Base-by-base conservation (phyloP, 2,329 filamentous ascomycete species). In the Periconia sp. region DNA sequence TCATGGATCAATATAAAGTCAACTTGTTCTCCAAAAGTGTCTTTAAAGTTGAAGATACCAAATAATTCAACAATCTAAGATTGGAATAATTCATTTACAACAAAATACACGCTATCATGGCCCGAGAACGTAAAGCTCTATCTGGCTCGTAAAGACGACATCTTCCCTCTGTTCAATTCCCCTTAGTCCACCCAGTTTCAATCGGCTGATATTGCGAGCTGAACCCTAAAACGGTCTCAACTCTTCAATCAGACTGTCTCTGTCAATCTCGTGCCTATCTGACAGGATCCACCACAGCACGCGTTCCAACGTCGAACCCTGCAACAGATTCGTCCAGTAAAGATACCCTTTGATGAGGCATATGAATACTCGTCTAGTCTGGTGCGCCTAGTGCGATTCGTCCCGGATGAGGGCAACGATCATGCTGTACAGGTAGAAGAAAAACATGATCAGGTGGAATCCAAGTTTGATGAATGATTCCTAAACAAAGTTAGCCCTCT, bases 381-480 rank as follows among this genome's bases (percentile, higher is more conserved):
- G 21, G 23, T 28, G 19, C 50, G 41, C 64, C 68, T 59, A 95
- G 74, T 91, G 83, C 48, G 88, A 84, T 77, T 99, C 94, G 73
- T 97, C 94, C 68, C 88, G 86, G 79, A 99, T 99, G 52, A 99
- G 82, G 57, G 94, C 92, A 54, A 96, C 92, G 61, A 94, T 94
- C 89, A 94, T 95, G 86, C 89, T 95, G 83, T 96, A 96, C 43
- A 99, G 87, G 78, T 99, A 99, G 84, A 97, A 99, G 85, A 99
- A 99, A 84, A 99, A 99, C 91, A 99, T 96, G 77, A 99, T 74
- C 48, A 99, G 80, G 75, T 99, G 94, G 82, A 99, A 99, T 43
- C 92, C 94, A 30, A 99, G 89, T 79, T 99, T 99, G 78, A 94
- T 86, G 74, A 99, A 99, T 0, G 94, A 97, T 84, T 99, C 94